Base-by-base conservation (phyloP, 352 stramenopile genomes). In the Phytophthora idaei region DNA sequence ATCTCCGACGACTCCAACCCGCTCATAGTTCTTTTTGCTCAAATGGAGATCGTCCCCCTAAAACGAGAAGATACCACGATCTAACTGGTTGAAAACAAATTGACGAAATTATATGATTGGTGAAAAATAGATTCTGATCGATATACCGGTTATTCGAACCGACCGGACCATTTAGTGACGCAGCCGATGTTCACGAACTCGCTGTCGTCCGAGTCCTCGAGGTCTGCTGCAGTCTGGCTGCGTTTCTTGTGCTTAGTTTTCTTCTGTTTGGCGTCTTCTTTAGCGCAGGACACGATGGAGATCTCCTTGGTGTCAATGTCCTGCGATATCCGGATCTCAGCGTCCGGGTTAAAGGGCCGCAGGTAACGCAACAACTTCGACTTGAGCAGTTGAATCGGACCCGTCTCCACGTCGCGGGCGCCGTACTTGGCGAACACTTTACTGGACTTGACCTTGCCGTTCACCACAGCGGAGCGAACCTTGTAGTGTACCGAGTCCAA, bases 361-460 rank as follows among this genome's bases (percentile, higher is more conserved):
- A 92, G 53, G 57, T 90, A 90, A 9, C 85, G 85, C 51, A 92
- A 53, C 34, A 95, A 61, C 57, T 92, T 95, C 12, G 87, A 90
- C 56, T 93, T 95, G 51, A 95, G 77, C 49, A 89, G 69, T 61
- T 93, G 87, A 14, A 95, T 83, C 15, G 87, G 87, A 9, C 87
- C 87, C 0, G 74, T 92, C 49, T 92, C 85, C 14, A 95, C 83
- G 47, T 92, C 87, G 10, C 87, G 82, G n/a, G 87, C 87, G 15
- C 87, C 87, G 60, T 95, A 95, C 58, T 92, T 93, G 51, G 87
- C 87, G 37, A 92, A 94, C n/a, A 94, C 80, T 52, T 92, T 91
- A 58, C 68, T 78, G 10, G 64, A 79, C 32, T 69, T 77, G 41
- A 85, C 61, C 34, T 77, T 80, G 36, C 83, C 83, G 14, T 79